A percentile compares a stretch with the other conserved stretches of the same genome.
phyloP scores from a whole-genome alignment of 108 stramenopile species.

The Cylindrotheca closterium region DNA sequence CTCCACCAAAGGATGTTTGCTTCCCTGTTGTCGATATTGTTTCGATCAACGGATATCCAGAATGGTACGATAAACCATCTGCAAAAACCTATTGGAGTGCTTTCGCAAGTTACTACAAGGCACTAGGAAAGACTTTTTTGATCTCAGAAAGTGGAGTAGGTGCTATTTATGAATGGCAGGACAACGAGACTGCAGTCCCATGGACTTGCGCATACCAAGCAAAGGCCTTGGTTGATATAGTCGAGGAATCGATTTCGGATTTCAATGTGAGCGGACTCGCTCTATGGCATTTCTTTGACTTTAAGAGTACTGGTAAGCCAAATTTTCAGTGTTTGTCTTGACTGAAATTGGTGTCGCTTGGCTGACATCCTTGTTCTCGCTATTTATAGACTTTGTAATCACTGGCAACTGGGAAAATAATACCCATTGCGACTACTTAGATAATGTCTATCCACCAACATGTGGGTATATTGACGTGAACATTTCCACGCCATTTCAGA shows the following conservation, averaged over 20 bases:
- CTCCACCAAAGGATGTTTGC: slow-evolving; percentile 7
- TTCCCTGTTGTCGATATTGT: slow-evolving; percentile 3
- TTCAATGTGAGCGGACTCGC: slow-evolving; percentile 10
- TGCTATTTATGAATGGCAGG: slow-evolving; percentile 27
- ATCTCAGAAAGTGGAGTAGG: slow-evolving; percentile 30
- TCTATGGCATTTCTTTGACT: slow-evolving; percentile 28
- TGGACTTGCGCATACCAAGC: slow-evolving; percentile 20
- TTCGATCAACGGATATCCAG: slow-evolving; percentile 28
- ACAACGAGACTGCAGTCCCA: slow-evolving; percentile 16
- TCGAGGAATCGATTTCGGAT: slow-evolving; percentile 8
- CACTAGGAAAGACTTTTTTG: slow-evolving; percentile 15
- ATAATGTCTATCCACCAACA: slow-evolving; percentile 20
- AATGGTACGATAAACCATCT: slow-evolving; percentile 9
- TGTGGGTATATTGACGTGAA: slow-evolving; percentile 37
- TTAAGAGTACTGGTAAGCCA: slow-evolving; percentile 21
- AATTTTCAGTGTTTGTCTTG: too few species aligned
- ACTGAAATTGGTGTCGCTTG: too few species aligned
- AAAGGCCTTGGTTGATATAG: slow-evolving; percentile 3
- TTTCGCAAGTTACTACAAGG: slow-evolving; percentile 1
- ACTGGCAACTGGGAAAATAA: slow-evolving; percentile 31
- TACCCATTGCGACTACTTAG: slow-evolving; percentile 42
- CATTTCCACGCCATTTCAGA: not conserved
- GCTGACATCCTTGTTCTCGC: too few species aligned
- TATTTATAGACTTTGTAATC: slow-evolving; percentile 44
- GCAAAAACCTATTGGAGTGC: slow-evolving; percentile 7